These are phyloP conservation scores for Cyphellophora attinorum DNA, from an alignment of 2,329 filamentous ascomycete genomes.

Conservation along the genomic window DNA sequence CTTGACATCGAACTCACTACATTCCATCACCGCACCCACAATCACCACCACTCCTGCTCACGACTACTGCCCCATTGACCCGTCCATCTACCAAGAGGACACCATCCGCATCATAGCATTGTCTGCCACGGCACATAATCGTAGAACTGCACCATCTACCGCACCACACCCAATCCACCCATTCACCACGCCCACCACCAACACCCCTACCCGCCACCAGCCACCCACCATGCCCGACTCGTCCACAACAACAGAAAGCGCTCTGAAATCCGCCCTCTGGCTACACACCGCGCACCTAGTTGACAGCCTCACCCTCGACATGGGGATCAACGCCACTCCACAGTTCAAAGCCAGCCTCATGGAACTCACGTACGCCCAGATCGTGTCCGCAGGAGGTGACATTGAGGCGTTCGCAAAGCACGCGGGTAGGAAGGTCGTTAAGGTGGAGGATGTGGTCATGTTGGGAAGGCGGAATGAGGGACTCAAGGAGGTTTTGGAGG, in stretches of 20 bases:
- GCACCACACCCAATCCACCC: background rate
- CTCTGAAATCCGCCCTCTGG: slow-evolving; percentile 75
- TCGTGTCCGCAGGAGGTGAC: slow-evolving; percentile 54
- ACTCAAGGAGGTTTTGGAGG: slow-evolving; percentile 59
- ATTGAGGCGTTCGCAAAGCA: slow-evolving; percentile 62
- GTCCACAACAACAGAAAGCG: background rate
- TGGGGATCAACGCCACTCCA: slow-evolving; percentile 76
- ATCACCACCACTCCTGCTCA: too few species aligned
- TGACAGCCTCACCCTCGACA: slow-evolving; percentile 66
- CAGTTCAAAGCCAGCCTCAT: slow-evolving; percentile 82
- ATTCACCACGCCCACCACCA: slow-evolving; percentile 1
- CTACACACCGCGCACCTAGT: slow-evolving; percentile 77
- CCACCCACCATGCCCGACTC: slow-evolving; percentile 1
- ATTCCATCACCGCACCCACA: too few species aligned
- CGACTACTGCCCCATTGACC: too few species aligned
- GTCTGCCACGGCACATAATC: background rate
- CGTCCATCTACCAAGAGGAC: background rate
- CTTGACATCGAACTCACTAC: too few species aligned
- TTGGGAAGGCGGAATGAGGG: slow-evolving; percentile 81
- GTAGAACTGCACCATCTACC: background rate
- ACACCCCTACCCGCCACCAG: background rate
- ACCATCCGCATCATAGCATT: background rate
- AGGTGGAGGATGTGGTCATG: slow-evolving; percentile 77
- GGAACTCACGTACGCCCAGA: slow-evolving; percentile 78
- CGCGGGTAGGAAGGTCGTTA: slow-evolving; percentile 70